phyloP scores from a whole-genome alignment of 345 rosid species.

The Microthlaspi erraticum region DNA sequence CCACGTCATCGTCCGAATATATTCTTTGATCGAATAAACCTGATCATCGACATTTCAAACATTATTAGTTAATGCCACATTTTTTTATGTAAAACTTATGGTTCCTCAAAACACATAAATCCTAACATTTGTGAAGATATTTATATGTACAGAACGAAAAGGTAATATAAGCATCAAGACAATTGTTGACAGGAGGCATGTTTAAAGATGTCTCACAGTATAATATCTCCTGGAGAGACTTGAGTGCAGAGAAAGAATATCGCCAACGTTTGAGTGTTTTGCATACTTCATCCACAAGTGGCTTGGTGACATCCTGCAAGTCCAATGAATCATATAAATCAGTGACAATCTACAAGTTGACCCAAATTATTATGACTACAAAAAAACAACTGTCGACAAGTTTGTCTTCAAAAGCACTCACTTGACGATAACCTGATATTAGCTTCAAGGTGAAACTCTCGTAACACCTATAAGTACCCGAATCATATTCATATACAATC shows the following conservation, averaged over 20 bases:
- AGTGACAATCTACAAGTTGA: slow-evolving; percentile 9
- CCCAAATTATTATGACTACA: slow-evolving; percentile 1
- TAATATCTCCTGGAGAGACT: slow-evolving; percentile 88
- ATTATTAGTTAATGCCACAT: slow-evolving; percentile 10
- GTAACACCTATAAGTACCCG: slow-evolving; percentile 71
- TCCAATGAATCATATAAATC: slow-evolving; percentile 20
- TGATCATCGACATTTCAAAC: slow-evolving; percentile 42
- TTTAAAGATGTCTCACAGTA: slow-evolving; percentile 66
- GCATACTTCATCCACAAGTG: slow-evolving; percentile 79
- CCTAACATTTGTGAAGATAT: slow-evolving; percentile 5
- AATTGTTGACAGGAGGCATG: background rate
- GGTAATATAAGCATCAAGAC: background rate
- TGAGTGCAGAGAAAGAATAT: slow-evolving; percentile 80
- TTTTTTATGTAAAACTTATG: background rate
- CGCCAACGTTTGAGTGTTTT: slow-evolving; percentile 82
- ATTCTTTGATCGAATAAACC: slow-evolving; percentile 93
- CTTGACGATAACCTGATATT: slow-evolving; percentile 97
- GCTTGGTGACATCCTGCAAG: slow-evolving; percentile 82
- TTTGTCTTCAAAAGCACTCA: slow-evolving; percentile 42
- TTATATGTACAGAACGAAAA: background rate
- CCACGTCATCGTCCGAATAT: slow-evolving; percentile 80
- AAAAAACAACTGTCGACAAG: slow-evolving; percentile 10
- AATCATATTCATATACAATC: slow-evolving; percentile 33
- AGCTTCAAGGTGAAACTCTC: slow-evolving; percentile 86
- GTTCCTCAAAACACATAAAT: background rate